Evolutionary conservation across 1,284 basidiomycete species (phyloP), one percentile per base, ranked within the genome.

Genomic region (Tausonia pullulans): DNA sequence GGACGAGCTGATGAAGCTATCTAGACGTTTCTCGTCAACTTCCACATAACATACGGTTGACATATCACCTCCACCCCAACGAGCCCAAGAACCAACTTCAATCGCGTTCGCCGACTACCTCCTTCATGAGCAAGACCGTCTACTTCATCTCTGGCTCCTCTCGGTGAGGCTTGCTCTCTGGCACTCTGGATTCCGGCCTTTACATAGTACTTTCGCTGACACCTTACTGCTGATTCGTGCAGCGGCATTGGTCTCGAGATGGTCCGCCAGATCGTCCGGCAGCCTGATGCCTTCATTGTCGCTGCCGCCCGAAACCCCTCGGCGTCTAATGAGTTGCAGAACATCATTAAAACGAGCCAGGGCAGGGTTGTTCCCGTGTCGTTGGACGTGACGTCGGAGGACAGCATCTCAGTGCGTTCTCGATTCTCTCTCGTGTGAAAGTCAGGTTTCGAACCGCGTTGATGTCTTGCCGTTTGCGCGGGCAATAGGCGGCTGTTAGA

Each of bases 161-260:
- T 0, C 55, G 55, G 55, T 57, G 48, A 49, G 6, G n/a, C 41
- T 57, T 43, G n/a, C 7, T 43, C 2, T 44, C 4, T 14, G 0
- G 1, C 41, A 9, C 40, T 44, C 55, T 14, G 11, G 3, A 41
- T 41, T 4, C 3, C 44, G 3, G 7, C 39, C 3, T 55, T 14
- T 9, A 49, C 48, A 1, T 8, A 49, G 14, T 14, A 49, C 40
- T 55, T 8, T 55, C 1, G 2, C 27, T 27, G 27, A 27, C 27
- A 27, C 2, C 27, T 27, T 27, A 27, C 3, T 40, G 39, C 39
- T 39, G n/a, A 27, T 39, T 16, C 6, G 3, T 39, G 16, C 52
- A 57, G 55, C 40, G 55, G 55, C 5, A 57, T 57, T 43, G 55
- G 55, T 4, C 55, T 57, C 55, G 55, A 57, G 55, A 57, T 43